Conservation (phyloP, 305 asterid species). For the Fraxinus xanthoxyloides region DNA sequence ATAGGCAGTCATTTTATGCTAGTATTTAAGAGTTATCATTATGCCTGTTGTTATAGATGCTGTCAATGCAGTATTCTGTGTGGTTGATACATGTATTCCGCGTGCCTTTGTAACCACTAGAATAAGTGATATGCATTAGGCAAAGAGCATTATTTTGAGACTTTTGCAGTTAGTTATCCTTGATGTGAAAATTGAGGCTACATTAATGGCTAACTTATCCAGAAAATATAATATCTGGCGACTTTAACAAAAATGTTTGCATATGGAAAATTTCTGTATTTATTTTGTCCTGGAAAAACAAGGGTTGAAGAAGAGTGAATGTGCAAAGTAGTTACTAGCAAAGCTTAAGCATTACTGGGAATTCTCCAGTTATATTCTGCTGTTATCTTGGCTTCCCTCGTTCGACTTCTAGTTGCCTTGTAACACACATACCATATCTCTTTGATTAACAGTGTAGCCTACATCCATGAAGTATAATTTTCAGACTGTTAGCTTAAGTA, state of each 20-base stretch:
- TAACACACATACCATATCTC: background rate
- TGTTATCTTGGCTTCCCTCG: background rate
- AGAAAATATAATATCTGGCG: background rate
- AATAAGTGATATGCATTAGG: background rate
- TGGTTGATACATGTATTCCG: background rate
- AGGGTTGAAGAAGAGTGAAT: background rate
- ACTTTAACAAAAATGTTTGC: background rate
- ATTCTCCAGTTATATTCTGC: background rate
- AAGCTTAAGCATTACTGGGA: background rate
- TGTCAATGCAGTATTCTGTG: background rate
- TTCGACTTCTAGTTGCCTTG: background rate
- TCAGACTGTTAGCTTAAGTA: background rate
- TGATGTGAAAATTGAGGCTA: background rate
- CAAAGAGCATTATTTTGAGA: background rate
- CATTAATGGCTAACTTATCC: background rate
- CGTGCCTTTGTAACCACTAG: background rate
- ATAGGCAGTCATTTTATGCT: background rate
- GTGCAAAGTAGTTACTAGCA: background rate
- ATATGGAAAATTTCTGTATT: background rate
- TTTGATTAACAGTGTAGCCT: background rate
- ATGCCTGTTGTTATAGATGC: background rate
- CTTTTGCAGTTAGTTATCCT: background rate
- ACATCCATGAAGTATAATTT: conserved; percentile 7
- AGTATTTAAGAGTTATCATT: background rate
- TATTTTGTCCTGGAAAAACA: background rate